A percentile compares a stretch with the other conserved stretches of the same genome.
Conservation (phyloP, 768 basidiomycete species). For the Amanita subjunquillea region DNA sequence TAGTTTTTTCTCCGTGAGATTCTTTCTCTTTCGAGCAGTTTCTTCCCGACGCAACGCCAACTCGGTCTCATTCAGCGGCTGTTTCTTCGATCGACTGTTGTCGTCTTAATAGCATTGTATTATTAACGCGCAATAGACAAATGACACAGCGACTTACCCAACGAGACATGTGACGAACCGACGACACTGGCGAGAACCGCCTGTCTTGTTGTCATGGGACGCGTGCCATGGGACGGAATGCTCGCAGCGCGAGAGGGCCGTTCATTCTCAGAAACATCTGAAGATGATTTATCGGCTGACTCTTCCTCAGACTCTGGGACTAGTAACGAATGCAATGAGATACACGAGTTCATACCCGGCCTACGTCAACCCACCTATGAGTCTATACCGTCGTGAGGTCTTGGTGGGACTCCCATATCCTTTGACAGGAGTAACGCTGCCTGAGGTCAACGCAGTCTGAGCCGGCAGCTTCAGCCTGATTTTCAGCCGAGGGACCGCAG, state of each 20-base stretch:
- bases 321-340: conserved; percentile 5
- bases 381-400: conserved; percentile 19
- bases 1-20: conserved; percentile 72
- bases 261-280: conserved; percentile 11
- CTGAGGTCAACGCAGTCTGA: conserved; percentile 18
- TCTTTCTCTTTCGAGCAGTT: conserved; percentile 72
- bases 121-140: background rate
- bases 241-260: conserved; percentile 17
- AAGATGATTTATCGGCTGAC: conserved; percentile 18
- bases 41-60: conserved; percentile 70
- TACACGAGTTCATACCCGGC: background rate
- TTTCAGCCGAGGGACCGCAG: conserved; percentile 27
- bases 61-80: conserved; percentile 61
- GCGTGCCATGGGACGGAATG: conserved; percentile 13
- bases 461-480: conserved; percentile 53
- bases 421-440: conserved; percentile 17
- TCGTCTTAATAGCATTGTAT: conserved; percentile 7
- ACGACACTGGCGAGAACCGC: conserved; percentile 65
- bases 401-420: conserved; percentile 14
- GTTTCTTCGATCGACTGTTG: conserved; percentile 40
- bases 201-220: conserved; percentile 49
- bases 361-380: conserved; percentile 4
- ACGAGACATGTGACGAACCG: conserved; percentile 57
- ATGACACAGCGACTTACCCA: conserved; percentile 26
- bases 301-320: conserved; percentile 31